These are phyloP conservation scores for Plantago ovata DNA, from an alignment of 257 asterid species.

Conservation along the genomic window DNA sequence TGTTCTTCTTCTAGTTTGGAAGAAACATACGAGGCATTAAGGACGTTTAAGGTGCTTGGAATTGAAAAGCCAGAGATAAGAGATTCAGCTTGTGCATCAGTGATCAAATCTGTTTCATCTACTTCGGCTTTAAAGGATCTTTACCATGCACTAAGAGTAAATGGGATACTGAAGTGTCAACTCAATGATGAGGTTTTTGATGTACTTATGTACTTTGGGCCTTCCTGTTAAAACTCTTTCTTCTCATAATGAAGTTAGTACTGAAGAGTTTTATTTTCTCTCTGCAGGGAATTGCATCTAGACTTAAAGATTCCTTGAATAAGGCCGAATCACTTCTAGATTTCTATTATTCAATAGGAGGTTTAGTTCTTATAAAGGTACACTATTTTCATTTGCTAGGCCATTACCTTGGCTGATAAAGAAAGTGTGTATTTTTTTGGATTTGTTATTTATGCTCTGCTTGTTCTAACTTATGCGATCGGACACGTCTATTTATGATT, in stretches of 20 bases:
- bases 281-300: constrained; percentile 58
- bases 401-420: no score
- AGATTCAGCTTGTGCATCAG: constrained; percentile 56
- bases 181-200: constrained; percentile 42
- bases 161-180: constrained; percentile 69
- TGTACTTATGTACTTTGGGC: constrained; percentile 35
- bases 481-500: neutral
- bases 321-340: constrained; percentile 66
- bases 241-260: constrained; percentile 7
- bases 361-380: constrained; percentile 77
- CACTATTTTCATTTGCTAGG: neutral
- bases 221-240: constrained; percentile 3
- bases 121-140: constrained; percentile 55
- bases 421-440: neutral
- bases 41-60: constrained; percentile 81
- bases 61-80: constrained; percentile 47
- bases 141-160: constrained; percentile 63
- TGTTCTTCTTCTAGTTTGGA: constrained; percentile 54
- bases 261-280: constrained; percentile 13
- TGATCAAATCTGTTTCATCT: constrained; percentile 49
- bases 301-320: constrained; percentile 50
- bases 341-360: constrained; percentile 64
- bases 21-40: constrained; percentile 74
- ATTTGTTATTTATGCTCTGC: neutral
- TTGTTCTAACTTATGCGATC: no score